Conservation (phyloP, 2,329 filamentous ascomycete species). For the Aspergillus amoenus region DNA sequence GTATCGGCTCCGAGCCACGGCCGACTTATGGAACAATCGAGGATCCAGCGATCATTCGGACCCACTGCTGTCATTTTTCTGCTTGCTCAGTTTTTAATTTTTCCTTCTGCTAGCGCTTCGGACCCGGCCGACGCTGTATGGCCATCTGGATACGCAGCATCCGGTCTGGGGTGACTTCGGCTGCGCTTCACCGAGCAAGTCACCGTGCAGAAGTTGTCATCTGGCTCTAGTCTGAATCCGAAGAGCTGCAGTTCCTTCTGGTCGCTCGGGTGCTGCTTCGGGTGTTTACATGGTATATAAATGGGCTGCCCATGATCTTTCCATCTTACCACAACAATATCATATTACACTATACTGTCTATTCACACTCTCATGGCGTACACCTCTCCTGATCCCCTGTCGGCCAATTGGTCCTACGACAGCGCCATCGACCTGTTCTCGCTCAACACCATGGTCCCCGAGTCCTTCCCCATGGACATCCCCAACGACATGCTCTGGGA, state of each 20-base stretch:
- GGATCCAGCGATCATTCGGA: conserved; percentile 4
- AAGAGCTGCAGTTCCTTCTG: not conserved
- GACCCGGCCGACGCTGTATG: conserved; percentile 20
- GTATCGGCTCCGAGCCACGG: conserved; percentile 10
- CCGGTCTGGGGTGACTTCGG: conserved; percentile 28
- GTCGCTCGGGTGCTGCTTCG: not conserved
- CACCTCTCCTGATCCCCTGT: conserved; percentile 30
- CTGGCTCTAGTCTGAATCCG: not conserved
- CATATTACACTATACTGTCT: not conserved
- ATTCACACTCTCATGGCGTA: conserved; percentile 3
- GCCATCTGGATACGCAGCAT: conserved; percentile 20
- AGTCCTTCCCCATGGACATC: conserved; percentile 31
- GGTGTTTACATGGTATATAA: conserved; percentile 2
- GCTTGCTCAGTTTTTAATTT: too few relatives aligned
- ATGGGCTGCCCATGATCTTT: not conserved
- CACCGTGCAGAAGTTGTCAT: conserved; percentile 7
- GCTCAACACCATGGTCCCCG: conserved; percentile 31
- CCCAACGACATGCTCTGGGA: conserved; percentile 29
- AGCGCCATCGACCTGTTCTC: conserved; percentile 36
- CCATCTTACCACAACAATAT: not conserved
- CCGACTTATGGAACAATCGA: conserved; percentile 4
- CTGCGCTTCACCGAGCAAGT: conserved; percentile 18
- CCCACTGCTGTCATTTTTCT: conserved; percentile 1
- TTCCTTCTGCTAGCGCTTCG: conserved; percentile 7
- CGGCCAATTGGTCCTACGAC: conserved; percentile 38